Conservation (phyloP, 805 yeast species). For the Lipomyces chichibuensis region DNA sequence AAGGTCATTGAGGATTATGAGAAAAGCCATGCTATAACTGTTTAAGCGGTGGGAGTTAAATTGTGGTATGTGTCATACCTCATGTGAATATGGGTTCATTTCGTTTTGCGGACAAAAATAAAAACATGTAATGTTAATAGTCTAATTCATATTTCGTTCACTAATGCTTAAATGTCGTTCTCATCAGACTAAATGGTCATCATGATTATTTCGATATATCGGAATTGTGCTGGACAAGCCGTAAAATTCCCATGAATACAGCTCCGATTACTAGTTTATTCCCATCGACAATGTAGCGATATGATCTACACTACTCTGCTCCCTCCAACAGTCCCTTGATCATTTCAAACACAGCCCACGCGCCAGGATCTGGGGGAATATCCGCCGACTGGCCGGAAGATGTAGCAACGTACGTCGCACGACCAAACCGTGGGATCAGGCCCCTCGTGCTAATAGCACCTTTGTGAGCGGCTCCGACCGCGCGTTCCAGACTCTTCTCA, state of each 20-base stretch:
- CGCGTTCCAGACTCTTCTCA: conserved; percentile 58
- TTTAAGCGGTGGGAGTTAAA: background rate
- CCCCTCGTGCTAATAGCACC: conserved; percentile 79
- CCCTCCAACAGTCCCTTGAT: conserved; percentile 49
- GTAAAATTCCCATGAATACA: too few relatives aligned
- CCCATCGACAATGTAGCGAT: background rate
- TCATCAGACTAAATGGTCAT: background rate
- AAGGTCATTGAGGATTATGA: conserved; percentile 20
- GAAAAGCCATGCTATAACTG: conserved; percentile 6
- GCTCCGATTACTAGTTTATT: too few relatives aligned
- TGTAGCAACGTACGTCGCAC: conserved; percentile 77
- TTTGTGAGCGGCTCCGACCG: conserved; percentile 67
- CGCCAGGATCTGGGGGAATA: conserved; percentile 87
- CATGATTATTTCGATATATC: too few relatives aligned
- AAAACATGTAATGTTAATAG: too few relatives aligned
- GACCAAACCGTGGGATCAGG: conserved; percentile 83
- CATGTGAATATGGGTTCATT: background rate
- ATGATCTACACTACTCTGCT: background rate
- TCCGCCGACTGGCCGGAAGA: conserved; percentile 43
- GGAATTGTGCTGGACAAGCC: too few relatives aligned
- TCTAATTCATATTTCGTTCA: background rate
- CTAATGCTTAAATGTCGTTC: background rate
- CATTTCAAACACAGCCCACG: conserved; percentile 75
- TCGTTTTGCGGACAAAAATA: background rate
- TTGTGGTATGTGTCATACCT: background rate